Evolutionary conservation across 352 stramenopile species (phyloP).

Genomic region (Hyaloperonospora brassicae): DNA sequence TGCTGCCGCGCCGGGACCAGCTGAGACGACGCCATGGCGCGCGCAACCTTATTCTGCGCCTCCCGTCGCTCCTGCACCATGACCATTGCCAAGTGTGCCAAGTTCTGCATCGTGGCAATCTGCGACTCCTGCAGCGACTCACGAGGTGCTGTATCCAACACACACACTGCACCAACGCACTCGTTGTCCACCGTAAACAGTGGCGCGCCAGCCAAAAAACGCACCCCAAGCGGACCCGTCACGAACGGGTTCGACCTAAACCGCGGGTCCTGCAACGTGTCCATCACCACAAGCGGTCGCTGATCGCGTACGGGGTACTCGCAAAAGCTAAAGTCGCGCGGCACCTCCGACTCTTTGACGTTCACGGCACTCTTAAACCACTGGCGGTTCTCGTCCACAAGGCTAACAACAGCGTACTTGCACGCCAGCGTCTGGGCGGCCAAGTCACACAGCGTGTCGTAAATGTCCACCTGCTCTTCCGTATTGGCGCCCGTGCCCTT

Average conservation of each 20-base stretch:
- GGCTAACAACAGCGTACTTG: constrained; percentile 74
- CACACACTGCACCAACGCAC: constrained; percentile 69
- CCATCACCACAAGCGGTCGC: constrained; percentile 79
- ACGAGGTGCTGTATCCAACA: constrained; percentile 68
- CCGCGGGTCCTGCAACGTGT: constrained; percentile 79
- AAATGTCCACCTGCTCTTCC: constrained; percentile 69
- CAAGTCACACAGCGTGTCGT: constrained; percentile 75
- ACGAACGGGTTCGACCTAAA: constrained; percentile 88
- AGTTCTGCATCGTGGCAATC: constrained; percentile 79
- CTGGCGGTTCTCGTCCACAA: constrained; percentile 91
- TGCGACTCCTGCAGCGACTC: constrained; percentile 59
- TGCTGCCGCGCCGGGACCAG: constrained; percentile 31
- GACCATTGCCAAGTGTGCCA: constrained; percentile 78
- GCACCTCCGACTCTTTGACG: constrained; percentile 66
- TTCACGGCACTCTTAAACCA: constrained; percentile 91
- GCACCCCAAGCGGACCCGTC: constrained; percentile 82
- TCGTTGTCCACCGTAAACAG: constrained; percentile 82
- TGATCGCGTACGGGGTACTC: constrained; percentile 71
- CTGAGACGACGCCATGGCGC: constrained; percentile 38
- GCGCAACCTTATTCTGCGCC: constrained; percentile 45
- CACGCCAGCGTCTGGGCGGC: constrained; percentile 65
- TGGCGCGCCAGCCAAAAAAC: constrained; percentile 91
- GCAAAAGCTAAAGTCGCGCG: constrained; percentile 81
- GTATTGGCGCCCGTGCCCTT: constrained; percentile 12
- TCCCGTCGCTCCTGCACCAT: constrained; percentile 81